Evolutionary conservation across 352 stramenopile species (phyloP).

Genomic region (Globisporangium alternatum): DNA sequence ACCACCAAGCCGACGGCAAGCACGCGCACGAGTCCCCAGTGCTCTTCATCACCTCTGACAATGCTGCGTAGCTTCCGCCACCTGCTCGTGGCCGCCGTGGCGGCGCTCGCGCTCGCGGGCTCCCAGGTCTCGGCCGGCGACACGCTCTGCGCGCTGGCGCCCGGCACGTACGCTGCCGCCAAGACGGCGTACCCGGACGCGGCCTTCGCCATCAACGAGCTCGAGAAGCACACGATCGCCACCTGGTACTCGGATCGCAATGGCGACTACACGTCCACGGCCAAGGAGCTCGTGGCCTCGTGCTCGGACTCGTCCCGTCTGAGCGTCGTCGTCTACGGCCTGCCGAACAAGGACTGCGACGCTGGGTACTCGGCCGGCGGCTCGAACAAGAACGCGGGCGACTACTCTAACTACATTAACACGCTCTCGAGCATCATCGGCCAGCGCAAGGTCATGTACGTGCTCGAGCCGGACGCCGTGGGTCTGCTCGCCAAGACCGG

Average conservation of each 20-base stretch:
- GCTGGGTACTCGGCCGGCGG: constrained; percentile 42
- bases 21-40: background rate
- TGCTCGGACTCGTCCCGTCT: constrained; percentile 42
- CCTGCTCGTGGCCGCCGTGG: constrained; percentile 4
- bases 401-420: constrained; percentile 54
- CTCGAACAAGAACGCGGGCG: constrained; percentile 31
- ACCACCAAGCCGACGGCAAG: background rate
- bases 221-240: constrained; percentile 54
- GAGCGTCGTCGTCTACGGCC: constrained; percentile 64
- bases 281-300: constrained; percentile 28
- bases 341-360: constrained; percentile 76
- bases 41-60: background rate
- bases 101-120: background rate
- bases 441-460: constrained; percentile 56
- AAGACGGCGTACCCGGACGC: constrained; percentile 43
- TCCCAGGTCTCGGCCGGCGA: constrained; percentile 23
- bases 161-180: constrained; percentile 38
- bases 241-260: constrained; percentile 70
- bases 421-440: constrained; percentile 43
- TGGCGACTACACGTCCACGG: constrained; percentile 34
- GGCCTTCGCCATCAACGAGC: constrained; percentile 39
- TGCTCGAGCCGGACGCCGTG: constrained; percentile 69
- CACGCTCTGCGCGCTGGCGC: constrained; percentile 47
- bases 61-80: constrained; percentile 10
- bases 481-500: constrained; percentile 41